Evolutionary conservation across 2,329 filamentous ascomycete species (phyloP).

Genomic region (Claviceps spartinae): DNA sequence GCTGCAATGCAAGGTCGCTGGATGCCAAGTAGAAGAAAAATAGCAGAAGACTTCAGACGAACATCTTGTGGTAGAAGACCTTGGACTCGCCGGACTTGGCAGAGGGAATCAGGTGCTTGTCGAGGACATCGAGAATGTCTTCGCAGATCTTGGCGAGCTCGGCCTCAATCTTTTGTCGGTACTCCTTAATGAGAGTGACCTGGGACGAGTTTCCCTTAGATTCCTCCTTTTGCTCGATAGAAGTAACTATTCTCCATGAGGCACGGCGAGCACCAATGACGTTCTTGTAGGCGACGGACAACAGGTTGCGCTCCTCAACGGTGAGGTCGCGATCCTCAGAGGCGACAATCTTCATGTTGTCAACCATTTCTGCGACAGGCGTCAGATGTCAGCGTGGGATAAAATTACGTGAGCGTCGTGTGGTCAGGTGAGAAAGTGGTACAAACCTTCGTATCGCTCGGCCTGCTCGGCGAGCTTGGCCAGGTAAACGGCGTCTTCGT

Average conservation of each 20-base stretch:
- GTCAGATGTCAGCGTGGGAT: conserved; percentile 13
- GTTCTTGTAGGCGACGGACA: conserved; percentile 98
- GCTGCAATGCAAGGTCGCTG: background rate
- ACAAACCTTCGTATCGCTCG: conserved; percentile 97
- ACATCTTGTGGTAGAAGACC: conserved; percentile 99
- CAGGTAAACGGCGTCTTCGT: conserved; percentile 98
- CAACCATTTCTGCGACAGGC: conserved; percentile 72
- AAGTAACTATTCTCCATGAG: conserved; percentile 96
- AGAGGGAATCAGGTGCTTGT: conserved; percentile 86
- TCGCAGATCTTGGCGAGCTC: conserved; percentile 97
- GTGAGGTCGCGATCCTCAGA: conserved; percentile 71
- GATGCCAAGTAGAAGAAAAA: background rate
- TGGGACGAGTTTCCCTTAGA: conserved; percentile 93
- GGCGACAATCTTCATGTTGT: conserved; percentile 99
- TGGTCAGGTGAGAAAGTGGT: background rate
- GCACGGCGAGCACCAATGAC: conserved; percentile 93
- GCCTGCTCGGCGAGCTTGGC: conserved; percentile 99
- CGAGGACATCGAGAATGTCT: conserved; percentile 89
- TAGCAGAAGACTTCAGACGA: background rate
- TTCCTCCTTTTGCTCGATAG: conserved; percentile 99
- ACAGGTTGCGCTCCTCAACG: conserved; percentile 93
- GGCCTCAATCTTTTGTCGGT: conserved; percentile 95
- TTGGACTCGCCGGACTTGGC: conserved; percentile 95
- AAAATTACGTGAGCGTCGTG: background rate
- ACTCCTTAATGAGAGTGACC: conserved; percentile 88